Evolutionary conservation across 164 flowering plant genomes (phyloP), one percentile per base, ranked within the genome.

Genomic region (Vitis riparia): DNA sequence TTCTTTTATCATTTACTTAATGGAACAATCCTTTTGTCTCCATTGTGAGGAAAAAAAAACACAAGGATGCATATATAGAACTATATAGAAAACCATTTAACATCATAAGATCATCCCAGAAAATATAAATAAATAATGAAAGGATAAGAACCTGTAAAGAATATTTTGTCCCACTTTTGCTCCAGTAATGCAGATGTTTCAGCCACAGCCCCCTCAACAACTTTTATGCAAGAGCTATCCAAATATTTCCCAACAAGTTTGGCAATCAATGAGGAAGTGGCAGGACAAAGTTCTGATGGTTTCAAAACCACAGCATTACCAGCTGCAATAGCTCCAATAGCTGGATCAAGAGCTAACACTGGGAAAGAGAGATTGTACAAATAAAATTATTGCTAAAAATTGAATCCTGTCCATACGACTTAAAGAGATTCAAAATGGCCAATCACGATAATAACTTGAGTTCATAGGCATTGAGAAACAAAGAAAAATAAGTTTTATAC

Each of bases 161-260:
- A 84, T 75, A 94, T 94, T 79, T 94, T 94, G 73, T 94, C 99
- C 97, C 97, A 94, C 73, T 85, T 86, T 71, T 92, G 97, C 65
- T 91, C 94, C 68, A 94, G 78, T 59, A 94, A 76, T 13, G 91
- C 89, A 70, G 89, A 60, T 66, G 97, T 89, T 79, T 91, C 94
- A 62, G 84, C 66, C 67, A 89, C 84, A 65, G 86, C 85, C 11
- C 99, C 97, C 73, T 94, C 97, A 32, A 94, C 86, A 68, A 94
- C 97, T 71, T 81, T 87, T 17, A 91, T 73, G 12, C 87, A 89
- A 71, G 97, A 85, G 67, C 51, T 76, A 73, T 94, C 98, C 68
- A 94, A 52, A 73, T 87, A 91, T 63, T 85, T 64, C 5, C 65
- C 84, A 19, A 89, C 51, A 16, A 81, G 67, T 55, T 83, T 85